phyloP scores from a whole-genome alignment of 2,329 filamentous ascomycete species.

The Xylaria sp. region DNA sequence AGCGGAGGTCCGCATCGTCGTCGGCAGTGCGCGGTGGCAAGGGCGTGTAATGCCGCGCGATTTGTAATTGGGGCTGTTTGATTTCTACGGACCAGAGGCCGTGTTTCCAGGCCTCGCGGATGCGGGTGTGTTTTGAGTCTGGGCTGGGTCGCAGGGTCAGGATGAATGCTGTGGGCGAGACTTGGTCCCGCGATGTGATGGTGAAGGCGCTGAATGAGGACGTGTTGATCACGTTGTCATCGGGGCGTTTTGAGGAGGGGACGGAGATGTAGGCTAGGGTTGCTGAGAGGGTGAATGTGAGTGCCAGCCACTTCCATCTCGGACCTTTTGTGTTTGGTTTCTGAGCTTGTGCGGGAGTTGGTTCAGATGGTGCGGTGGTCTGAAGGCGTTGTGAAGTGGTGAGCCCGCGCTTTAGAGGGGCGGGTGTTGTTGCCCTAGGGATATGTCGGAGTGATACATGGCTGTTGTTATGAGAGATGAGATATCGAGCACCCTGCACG shows the following conservation, averaged over 20 bases:
- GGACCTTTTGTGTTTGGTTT: background rate
- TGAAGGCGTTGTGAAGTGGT: background rate
- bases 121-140: background rate
- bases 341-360: background rate
- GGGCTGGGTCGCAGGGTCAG: constrained; percentile 49
- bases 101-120: constrained; percentile 47
- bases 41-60: constrained; percentile 86
- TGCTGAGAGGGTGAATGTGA: constrained; percentile 11
- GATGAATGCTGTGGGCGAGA: constrained; percentile 64
- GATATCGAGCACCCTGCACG: background rate
- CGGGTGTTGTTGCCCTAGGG: background rate
- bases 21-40: constrained; percentile 52
- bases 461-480: background rate
- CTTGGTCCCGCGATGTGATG: constrained; percentile 53
- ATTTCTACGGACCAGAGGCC: constrained; percentile 86
- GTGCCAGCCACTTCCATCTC: constrained; percentile 11
- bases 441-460: background rate
- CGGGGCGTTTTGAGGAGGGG: background rate
- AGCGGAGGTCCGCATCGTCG: constrained; percentile 48
- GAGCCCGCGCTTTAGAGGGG: background rate
- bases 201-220: constrained; percentile 61
- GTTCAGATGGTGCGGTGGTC: background rate
- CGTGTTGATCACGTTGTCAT: constrained; percentile 43
- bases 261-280: constrained; percentile 11
- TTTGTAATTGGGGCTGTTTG: constrained; percentile 91